These are phyloP conservation scores for Trichoderma virens DNA, from an alignment of 495 filamentous ascomycete species.

Conservation along the genomic window DNA sequence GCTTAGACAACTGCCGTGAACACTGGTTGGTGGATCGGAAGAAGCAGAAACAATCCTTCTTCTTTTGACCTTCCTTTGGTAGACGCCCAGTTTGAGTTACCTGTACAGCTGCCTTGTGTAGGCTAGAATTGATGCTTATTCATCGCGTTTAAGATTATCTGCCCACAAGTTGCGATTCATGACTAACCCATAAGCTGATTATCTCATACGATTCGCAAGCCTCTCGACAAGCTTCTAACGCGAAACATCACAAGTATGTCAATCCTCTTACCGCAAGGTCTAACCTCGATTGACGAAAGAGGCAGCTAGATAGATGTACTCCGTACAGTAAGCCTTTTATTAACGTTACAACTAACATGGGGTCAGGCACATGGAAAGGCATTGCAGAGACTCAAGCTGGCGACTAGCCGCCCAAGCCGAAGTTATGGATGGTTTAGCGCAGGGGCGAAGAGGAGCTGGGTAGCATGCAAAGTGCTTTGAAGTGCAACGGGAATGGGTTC, in stretches of 20 bases:
- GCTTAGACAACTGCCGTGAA: neutral
- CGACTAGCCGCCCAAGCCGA: neutral
- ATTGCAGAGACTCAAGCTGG: neutral
- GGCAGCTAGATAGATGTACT: neutral
- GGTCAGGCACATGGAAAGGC: neutral
- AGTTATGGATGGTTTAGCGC: neutral
- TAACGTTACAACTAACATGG: constrained; percentile 5
- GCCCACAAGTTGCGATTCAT: neutral
- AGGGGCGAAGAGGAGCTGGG: neutral
- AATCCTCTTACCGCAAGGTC: neutral
- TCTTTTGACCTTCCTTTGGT: neutral
- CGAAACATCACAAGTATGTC: neutral
- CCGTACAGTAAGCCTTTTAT: constrained; percentile 6
- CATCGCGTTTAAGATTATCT: neutral
- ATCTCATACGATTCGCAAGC: neutral
- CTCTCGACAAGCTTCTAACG: neutral
- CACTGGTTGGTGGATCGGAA: neutral
- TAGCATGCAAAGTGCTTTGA: neutral
- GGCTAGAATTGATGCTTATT: neutral
- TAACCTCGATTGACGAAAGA: neutral
- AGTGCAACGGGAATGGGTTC: too few species aligned
- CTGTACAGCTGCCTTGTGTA: neutral
- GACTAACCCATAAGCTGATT: neutral
- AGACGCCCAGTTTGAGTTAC: neutral
- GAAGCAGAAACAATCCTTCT: too few species aligned